phyloP scores from a whole-genome alignment of 345 rosid genomes.

The Euclidium syriacum region DNA sequence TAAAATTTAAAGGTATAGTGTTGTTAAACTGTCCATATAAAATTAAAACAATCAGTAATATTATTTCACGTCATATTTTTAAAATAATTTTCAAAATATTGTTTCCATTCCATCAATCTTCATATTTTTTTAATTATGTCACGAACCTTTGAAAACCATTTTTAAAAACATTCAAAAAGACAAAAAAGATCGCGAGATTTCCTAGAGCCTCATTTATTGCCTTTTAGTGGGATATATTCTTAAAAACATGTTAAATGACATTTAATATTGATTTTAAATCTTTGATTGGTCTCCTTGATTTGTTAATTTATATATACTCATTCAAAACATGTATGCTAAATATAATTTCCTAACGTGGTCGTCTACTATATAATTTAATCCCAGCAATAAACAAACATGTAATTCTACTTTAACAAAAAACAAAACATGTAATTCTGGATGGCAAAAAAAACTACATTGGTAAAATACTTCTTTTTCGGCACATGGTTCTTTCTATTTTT shows the following conservation, averaged over 20 bases:
- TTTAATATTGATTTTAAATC: constrained; percentile 5
- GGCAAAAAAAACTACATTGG: too few relatives aligned
- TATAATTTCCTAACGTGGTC: constrained; percentile 1
- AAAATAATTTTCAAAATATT: too few relatives aligned
- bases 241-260: not conserved
- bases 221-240: not conserved
- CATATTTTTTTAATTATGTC: too few relatives aligned
- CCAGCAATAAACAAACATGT: not conserved
- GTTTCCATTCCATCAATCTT: too few relatives aligned
- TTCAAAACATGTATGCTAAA: not conserved
- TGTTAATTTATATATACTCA: not conserved
- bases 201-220: not conserved
- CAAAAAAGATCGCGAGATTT: not conserved
- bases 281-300: not conserved
- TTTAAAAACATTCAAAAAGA: not conserved
- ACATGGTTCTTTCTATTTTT: constrained; percentile 4
- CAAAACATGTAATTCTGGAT: too few relatives aligned
- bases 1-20: too few relatives aligned
- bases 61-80: too few relatives aligned
- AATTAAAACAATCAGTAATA: too few relatives aligned
- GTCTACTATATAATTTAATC: not conserved
- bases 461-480: not conserved
- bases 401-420: not conserved
- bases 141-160: not conserved
- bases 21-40: too few relatives aligned